These are phyloP conservation scores for Grifola frondosa DNA, from an alignment of 1,284 basidiomycete genomes.

Conservation along the genomic window DNA sequence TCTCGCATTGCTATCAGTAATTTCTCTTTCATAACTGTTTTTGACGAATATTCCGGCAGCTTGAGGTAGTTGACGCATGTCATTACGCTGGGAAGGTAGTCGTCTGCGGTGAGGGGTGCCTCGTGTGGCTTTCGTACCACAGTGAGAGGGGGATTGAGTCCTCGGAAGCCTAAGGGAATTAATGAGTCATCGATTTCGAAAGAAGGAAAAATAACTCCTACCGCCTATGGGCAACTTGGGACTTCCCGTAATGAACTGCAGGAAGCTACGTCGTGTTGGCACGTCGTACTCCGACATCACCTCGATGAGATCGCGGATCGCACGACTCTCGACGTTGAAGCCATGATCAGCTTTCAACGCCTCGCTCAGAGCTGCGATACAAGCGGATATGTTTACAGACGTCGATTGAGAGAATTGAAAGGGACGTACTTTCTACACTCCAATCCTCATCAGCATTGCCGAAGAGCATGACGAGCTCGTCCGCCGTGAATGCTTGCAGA, in stretches of 20 bases:
- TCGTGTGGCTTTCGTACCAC: slow-evolving; percentile 98
- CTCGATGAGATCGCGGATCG: slow-evolving; percentile 85
- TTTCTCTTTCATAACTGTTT: slow-evolving; percentile 79
- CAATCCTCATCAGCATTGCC: slow-evolving; percentile 96
- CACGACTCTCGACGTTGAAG: slow-evolving; percentile 90
- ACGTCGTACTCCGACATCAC: slow-evolving; percentile 83
- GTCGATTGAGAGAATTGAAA: neutral
- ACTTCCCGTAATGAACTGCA: slow-evolving; percentile 98
- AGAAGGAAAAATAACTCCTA: slow-evolving; percentile 34
- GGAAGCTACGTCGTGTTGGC: slow-evolving; percentile 78
- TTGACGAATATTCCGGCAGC: slow-evolving; percentile 89
- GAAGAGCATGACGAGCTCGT: slow-evolving; percentile 92
- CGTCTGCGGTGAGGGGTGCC: slow-evolving; percentile 84
- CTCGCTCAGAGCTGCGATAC: slow-evolving; percentile 74
- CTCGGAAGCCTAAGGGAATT: slow-evolving; percentile 81
- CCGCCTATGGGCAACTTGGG: slow-evolving; percentile 92
- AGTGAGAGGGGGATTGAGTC: slow-evolving; percentile 91
- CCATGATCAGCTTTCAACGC: slow-evolving; percentile 97
- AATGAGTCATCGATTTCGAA: neutral
- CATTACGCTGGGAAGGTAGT: slow-evolving; percentile 98
- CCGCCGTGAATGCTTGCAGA: slow-evolving; percentile 88
- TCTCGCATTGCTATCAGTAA: slow-evolving; percentile 82
- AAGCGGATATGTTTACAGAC: slow-evolving; percentile 11
- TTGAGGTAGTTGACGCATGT: slow-evolving; percentile 98
- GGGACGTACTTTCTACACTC: slow-evolving; percentile 78